Conservation (phyloP, 441 rosid genomes). For the Erodium trifolium region DNA sequence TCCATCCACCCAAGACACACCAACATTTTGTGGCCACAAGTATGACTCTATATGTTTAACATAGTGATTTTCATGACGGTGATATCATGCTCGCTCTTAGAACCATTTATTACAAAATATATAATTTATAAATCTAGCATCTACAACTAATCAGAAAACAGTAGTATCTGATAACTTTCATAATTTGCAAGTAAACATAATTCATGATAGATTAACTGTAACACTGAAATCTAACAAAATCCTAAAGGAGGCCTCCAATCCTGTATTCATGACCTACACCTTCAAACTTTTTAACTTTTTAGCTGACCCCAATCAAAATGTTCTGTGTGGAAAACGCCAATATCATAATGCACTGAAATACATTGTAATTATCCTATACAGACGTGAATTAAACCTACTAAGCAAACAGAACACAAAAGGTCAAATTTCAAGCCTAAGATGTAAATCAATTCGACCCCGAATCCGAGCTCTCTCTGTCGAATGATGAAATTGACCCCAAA, state of each 20-base stretch:
- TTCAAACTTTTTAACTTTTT: background rate
- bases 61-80: background rate
- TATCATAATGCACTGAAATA: too few relatives aligned
- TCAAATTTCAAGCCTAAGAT: background rate
- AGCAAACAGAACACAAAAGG: background rate
- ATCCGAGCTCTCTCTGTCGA: background rate
- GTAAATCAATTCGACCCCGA: background rate
- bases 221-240: background rate
- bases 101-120: background rate
- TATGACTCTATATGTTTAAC: background rate
- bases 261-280: background rate
- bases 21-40: background rate
- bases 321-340: background rate
- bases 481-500: background rate
- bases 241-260: background rate
- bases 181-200: background rate
- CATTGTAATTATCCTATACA: background rate
- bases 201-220: background rate
- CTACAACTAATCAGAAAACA: background rate
- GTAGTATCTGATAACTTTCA: background rate
- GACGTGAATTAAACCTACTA: background rate
- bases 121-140: background rate
- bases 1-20: background rate
- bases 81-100: background rate
- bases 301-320: background rate